These are phyloP conservation scores for Eurotiales sp. DNA, from an alignment of 2,329 filamentous ascomycete species.

Conservation along the genomic window DNA sequence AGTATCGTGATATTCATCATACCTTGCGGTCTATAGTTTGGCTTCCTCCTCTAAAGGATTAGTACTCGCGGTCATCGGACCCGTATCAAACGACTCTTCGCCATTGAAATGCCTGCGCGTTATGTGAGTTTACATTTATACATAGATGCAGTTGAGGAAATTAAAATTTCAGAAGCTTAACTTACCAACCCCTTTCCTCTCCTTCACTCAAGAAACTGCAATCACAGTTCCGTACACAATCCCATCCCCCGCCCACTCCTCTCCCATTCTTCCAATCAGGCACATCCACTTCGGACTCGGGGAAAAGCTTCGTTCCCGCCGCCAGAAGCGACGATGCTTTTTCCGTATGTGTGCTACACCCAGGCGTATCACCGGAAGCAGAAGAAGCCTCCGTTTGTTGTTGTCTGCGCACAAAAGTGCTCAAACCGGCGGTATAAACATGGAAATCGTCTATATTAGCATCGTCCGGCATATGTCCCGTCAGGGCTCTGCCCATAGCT, in stretches of 20 bases:
- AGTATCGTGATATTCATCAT: no score
- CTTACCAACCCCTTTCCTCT: slow-evolving; percentile 83
- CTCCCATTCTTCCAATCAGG: slow-evolving; percentile 55
- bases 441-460: slow-evolving; percentile 73
- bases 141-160: slow-evolving; percentile 23
- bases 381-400: not conserved
- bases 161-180: no score
- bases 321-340: slow-evolving; percentile 20
- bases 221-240: slow-evolving; percentile 74
- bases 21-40: not conserved
- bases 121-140: not conserved
- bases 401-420: slow-evolving; percentile 57
- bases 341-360: slow-evolving; percentile 25
- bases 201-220: slow-evolving; percentile 76
- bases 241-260: slow-evolving; percentile 74
- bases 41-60: not conserved
- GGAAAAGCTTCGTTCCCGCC: slow-evolving; percentile 26
- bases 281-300: slow-evolving; percentile 20
- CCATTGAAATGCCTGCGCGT: slow-evolving; percentile 42
- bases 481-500: slow-evolving; percentile 76
- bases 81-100: slow-evolving; percentile 44
- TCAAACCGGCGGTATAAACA: slow-evolving; percentile 79
- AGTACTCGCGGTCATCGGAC: slow-evolving; percentile 23
- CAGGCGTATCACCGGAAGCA: not conserved
- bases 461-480: slow-evolving; percentile 70